Evolutionary conservation across 306 rosid species (phyloP).

Genomic region (Prunus armeniaca): DNA sequence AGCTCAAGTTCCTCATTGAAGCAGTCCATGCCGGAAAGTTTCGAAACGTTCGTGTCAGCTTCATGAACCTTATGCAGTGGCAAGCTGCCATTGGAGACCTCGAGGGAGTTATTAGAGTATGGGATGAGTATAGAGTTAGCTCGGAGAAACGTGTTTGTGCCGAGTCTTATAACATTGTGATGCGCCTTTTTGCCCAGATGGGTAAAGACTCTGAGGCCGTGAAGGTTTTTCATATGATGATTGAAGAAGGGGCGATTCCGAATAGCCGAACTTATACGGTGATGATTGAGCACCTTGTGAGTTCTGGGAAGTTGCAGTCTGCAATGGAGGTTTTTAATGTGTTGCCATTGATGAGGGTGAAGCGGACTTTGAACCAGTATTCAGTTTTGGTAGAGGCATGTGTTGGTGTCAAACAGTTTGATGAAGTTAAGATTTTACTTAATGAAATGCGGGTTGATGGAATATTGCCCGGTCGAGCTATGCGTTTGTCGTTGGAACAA

Average conservation of each 20-base stretch:
- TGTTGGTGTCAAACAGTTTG: slow-evolving; percentile 41
- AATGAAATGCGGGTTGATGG: slow-evolving; percentile 73
- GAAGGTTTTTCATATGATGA: slow-evolving; percentile 43
- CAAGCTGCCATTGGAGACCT: slow-evolving; percentile 54
- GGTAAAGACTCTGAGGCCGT: slow-evolving; percentile 57
- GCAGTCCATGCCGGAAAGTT: slow-evolving; percentile 42
- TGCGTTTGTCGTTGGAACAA: slow-evolving; percentile 45
- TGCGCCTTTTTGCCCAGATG: slow-evolving; percentile 54
- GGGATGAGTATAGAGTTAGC: slow-evolving; percentile 49
- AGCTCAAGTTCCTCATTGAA: slow-evolving; percentile 54
- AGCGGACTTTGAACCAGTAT: slow-evolving; percentile 60
- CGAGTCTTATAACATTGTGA: slow-evolving; percentile 65
- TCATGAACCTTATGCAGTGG: slow-evolving; percentile 72
- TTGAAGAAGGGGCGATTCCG: slow-evolving; percentile 64
- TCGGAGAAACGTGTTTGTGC: slow-evolving; percentile 40
- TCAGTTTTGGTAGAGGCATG: slow-evolving; percentile 49
- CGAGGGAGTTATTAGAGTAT: slow-evolving; percentile 50
- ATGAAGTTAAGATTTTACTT: slow-evolving; percentile 44
- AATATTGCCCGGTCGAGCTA: slow-evolving; percentile 53
- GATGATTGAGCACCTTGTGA: slow-evolving; percentile 77
- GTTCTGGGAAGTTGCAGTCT: slow-evolving; percentile 33
- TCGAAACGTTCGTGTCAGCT: slow-evolving; percentile 40
- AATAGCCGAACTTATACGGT: slow-evolving; percentile 65
- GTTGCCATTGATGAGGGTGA: slow-evolving; percentile 67
- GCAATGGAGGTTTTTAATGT: slow-evolving; percentile 58